These are phyloP conservation scores for Hordeum marinum DNA, from an alignment of 176 grass and related monocot species.

Conservation along the genomic window DNA sequence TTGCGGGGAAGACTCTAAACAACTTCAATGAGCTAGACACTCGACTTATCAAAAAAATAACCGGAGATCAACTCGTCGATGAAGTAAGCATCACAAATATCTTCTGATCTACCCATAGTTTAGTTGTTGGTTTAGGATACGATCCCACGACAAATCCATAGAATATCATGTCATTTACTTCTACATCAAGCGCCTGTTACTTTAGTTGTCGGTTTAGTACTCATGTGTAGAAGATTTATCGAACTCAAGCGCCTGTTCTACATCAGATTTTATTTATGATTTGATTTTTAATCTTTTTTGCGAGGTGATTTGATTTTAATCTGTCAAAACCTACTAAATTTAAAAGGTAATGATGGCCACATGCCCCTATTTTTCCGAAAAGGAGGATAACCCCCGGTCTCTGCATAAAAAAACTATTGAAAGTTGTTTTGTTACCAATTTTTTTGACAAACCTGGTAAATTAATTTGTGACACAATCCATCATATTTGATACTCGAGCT, in stretches of 20 bases:
- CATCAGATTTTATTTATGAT: no score
- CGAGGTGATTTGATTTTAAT: no score
- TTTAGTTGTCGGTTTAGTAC: no score
- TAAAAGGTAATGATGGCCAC: no score
- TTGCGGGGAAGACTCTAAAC: background rate
- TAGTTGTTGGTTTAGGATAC: background rate
- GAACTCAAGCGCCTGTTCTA: background rate
- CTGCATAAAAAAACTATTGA: no score
- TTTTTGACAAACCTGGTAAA: background rate
- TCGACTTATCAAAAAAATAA: background rate
- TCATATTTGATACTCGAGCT: background rate
- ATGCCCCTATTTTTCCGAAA: no score
- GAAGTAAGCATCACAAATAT: constrained; percentile 9
- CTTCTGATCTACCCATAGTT: background rate
- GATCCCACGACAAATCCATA: background rate
- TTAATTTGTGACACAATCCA: background rate
- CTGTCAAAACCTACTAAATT: no score
- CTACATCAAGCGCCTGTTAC: no score
- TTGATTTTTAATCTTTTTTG: no score
- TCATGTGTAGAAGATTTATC: background rate
- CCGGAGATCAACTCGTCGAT: background rate
- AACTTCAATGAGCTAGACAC: background rate
- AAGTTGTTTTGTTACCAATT: no score
- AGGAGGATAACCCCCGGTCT: no score
- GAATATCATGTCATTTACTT: background rate